A percentile compares a stretch with the other conserved stretches of the same genome.
Evolutionary conservation across 352 stramenopile genomes (phyloP).

Genomic region (Globisporangium nunn): DNA sequence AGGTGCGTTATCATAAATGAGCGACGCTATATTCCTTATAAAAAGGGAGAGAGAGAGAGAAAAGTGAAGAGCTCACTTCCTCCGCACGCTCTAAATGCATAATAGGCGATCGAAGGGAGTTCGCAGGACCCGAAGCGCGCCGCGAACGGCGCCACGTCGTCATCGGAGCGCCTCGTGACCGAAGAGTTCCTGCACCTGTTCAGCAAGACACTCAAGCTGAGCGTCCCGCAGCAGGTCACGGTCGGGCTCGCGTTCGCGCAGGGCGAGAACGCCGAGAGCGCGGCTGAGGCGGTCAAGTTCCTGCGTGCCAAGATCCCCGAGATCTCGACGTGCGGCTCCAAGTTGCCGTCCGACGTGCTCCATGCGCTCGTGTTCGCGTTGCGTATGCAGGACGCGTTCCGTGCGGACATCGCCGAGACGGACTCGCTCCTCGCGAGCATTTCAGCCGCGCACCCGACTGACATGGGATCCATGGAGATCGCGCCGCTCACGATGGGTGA

Average conservation of each 20-base stretch:
- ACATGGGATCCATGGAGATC: constrained; percentile 84
- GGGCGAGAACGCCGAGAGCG: constrained; percentile 49
- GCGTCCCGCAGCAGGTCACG: constrained; percentile 79
- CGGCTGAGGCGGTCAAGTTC: constrained; percentile 63
- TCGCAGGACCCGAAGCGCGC: constrained; percentile 26
- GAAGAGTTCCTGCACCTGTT: constrained; percentile 79
- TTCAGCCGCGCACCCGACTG: constrained; percentile 73
- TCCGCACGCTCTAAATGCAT: not conserved
- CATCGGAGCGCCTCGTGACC: constrained; percentile 35
- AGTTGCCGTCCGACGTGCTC: constrained; percentile 79
- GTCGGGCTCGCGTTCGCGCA: constrained; percentile 79
- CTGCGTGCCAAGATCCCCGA: constrained; percentile 80
- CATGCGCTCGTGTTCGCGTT: constrained; percentile 79
- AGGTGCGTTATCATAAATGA: constrained; percentile 21
- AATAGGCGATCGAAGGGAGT: constrained; percentile 62
- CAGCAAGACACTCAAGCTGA: constrained; percentile 79
- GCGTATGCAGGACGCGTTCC: constrained; percentile 76
- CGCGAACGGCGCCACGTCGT: constrained; percentile 6
- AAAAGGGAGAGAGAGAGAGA: not conserved
- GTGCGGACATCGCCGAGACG: constrained; percentile 60
- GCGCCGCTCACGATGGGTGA: constrained; percentile 82
- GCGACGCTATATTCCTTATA: too few relatives aligned
- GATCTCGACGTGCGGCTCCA: constrained; percentile 72
- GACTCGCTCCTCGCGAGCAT: constrained; percentile 85
- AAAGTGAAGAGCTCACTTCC: constrained; percentile 1